These are phyloP conservation scores for Colletotrichum magnum DNA, from an alignment of 2,329 filamentous ascomycete genomes.

Conservation along the genomic window DNA sequence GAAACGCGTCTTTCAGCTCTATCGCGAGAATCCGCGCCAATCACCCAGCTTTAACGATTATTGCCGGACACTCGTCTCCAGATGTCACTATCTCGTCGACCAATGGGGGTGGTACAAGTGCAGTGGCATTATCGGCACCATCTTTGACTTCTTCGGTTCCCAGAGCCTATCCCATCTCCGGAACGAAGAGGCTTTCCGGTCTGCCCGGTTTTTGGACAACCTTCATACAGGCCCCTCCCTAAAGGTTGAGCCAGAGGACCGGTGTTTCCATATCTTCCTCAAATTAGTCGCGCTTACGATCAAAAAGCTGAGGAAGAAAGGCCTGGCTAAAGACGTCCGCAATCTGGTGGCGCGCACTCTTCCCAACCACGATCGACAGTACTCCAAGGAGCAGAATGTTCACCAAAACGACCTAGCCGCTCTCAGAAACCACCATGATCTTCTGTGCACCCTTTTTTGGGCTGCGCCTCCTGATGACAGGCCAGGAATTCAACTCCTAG, in stretches of 20 bases:
- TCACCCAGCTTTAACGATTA: conserved; percentile 76
- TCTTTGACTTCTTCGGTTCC: conserved; percentile 78
- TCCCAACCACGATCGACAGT: conserved; percentile 76
- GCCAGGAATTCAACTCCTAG: conserved; percentile 67
- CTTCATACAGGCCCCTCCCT: conserved; percentile 64
- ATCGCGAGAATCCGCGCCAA: conserved; percentile 68
- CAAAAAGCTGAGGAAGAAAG: conserved; percentile 62
- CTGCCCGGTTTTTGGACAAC: conserved; percentile 72
- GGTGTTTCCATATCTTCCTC: conserved; percentile 77
- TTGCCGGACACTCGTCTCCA: conserved; percentile 69
- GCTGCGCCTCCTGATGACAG: conserved; percentile 69
- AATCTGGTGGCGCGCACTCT: conserved; percentile 74
- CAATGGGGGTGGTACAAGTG: conserved; percentile 77
- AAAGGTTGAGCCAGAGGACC: conserved; percentile 67
- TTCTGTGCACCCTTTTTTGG: conserved; percentile 77
- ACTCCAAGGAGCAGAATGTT: conserved; percentile 73
- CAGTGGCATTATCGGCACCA: conserved; percentile 69
- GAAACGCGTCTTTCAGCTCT: conserved; percentile 70
- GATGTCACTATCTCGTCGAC: conserved; percentile 74
- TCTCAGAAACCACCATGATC: conserved; percentile 77
- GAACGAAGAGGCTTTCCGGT: conserved; percentile 74
- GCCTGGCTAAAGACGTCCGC: conserved; percentile 68
- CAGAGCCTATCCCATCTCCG: conserved; percentile 73
- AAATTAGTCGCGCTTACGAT: conserved; percentile 74
- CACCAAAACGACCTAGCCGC: conserved; percentile 74